Conservation (phyloP, 352 stramenopile species). For the Pythium scleroteichum region DNA sequence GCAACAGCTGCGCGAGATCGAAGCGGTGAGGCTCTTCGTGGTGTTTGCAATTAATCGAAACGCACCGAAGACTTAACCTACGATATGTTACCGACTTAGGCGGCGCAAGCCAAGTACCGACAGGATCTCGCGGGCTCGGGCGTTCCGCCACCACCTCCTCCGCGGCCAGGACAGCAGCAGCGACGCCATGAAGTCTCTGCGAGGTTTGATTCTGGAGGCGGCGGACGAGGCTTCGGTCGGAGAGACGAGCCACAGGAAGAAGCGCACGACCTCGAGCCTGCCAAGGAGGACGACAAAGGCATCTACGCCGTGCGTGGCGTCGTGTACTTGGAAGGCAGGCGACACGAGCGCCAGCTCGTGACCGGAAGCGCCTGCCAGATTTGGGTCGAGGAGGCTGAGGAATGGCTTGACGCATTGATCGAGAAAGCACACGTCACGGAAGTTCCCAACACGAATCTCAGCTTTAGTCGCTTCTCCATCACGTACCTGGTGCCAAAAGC, state of each 20-base stretch:
- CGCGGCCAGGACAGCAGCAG: slow-evolving; percentile 8
- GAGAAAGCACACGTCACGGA: slow-evolving; percentile 56
- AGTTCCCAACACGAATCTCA: slow-evolving; percentile 68
- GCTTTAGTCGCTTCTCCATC: slow-evolving; percentile 61
- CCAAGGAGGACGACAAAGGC: slow-evolving; percentile 62
- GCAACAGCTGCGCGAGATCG: slow-evolving; percentile 72
- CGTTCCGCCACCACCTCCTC: slow-evolving; percentile 38
- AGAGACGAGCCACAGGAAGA: slow-evolving; percentile 21
- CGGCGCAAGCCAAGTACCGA: slow-evolving; percentile 55
- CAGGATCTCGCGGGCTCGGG: slow-evolving; percentile 48
- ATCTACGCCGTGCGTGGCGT: slow-evolving; percentile 65
- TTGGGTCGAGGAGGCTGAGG: slow-evolving; percentile 73
- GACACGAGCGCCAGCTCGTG: slow-evolving; percentile 66
- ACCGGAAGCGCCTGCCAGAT: slow-evolving; percentile 77
- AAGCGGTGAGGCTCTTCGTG: slow-evolving; percentile 34
- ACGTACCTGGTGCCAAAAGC: slow-evolving; percentile 60
- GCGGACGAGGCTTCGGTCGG: slow-evolving; percentile 3
- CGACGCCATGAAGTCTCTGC: neutral
- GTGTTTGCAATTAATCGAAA: neutral
- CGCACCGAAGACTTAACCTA: neutral
- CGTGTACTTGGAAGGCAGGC: slow-evolving; percentile 84
- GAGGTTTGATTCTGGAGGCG: neutral
- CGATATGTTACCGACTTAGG: slow-evolving; percentile 16
- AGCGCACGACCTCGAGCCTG: slow-evolving; percentile 28
- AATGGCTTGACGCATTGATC: slow-evolving; percentile 77